These are phyloP conservation scores for Polyrhizophydium stewartii DNA, from an alignment of 371 early-diverging fungal species.

Conservation along the genomic window DNA sequence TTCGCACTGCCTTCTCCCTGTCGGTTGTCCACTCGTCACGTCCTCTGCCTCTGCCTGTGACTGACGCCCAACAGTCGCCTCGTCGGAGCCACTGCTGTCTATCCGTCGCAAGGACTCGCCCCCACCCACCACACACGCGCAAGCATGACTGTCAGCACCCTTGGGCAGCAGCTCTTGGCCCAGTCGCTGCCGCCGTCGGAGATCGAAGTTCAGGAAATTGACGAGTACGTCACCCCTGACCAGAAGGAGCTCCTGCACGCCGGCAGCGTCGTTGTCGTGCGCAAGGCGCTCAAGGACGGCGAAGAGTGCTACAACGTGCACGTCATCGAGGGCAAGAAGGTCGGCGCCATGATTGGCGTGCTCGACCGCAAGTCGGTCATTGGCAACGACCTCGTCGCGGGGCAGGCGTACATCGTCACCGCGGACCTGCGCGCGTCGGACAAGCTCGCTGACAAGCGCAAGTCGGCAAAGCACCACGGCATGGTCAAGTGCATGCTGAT, in stretches of 20 bases:
- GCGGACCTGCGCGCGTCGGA: neutral
- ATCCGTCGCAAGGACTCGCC: too few relatives aligned
- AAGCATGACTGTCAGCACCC: conserved; percentile 7
- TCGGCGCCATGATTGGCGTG: neutral
- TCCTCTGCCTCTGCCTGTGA: too few relatives aligned
- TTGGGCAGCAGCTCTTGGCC: conserved; percentile 29
- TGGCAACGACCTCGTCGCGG: neutral
- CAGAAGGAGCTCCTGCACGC: neutral
- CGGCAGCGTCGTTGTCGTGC: neutral
- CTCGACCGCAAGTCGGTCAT: neutral
- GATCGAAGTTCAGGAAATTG: neutral
- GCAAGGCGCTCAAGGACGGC: neutral
- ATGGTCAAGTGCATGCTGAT: neutral
- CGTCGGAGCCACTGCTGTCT: too few relatives aligned
- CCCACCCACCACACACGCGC: neutral
- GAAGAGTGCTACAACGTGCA: neutral
- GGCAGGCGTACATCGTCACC: neutral
- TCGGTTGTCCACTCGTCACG: too few relatives aligned
- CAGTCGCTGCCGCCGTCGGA: neutral
- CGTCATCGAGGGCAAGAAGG: conserved; percentile 2
- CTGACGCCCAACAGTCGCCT: too few relatives aligned
- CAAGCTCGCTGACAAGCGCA: neutral
- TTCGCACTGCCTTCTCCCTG: too few relatives aligned
- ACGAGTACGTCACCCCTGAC: neutral
- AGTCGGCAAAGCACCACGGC: neutral